These are phyloP conservation scores for Candida ulmi DNA, from an alignment of 805 yeast species.

Conservation along the genomic window DNA sequence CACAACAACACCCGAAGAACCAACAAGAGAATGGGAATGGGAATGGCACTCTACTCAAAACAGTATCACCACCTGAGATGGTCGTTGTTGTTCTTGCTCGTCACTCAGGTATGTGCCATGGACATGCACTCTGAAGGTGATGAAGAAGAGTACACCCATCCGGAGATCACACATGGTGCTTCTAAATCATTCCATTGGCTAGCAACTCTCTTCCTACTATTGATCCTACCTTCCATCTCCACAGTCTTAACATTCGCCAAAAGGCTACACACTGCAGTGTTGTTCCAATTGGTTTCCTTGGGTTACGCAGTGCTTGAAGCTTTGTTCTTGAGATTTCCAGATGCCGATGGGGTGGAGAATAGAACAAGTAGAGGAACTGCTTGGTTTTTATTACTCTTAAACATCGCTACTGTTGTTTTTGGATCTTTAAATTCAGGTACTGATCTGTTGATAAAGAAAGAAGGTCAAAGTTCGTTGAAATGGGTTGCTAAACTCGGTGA, in stretches of 20 bases:
- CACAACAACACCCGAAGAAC: no score
- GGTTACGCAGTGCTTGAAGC: conserved; percentile 53
- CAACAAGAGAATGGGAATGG: no score
- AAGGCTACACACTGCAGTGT: conserved; percentile 36
- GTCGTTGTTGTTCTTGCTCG: background rate
- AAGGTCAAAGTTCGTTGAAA: conserved; percentile 19
- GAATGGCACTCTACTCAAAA: no score
- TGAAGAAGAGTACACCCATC: conserved; percentile 27
- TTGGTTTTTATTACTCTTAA: conserved; percentile 50
- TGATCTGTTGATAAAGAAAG: conserved; percentile 25
- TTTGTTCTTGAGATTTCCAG: conserved; percentile 55
- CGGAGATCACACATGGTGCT: conserved; percentile 38
- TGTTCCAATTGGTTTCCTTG: conserved; percentile 41
- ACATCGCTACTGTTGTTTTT: conserved; percentile 41
- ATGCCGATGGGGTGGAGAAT: conserved; percentile 60
- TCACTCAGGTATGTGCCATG: conserved; percentile 10
- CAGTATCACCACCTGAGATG: background rate
- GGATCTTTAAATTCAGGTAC: conserved; percentile 56
- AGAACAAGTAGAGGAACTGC: conserved; percentile 62
- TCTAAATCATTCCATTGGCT: conserved; percentile 66
- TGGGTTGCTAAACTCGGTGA: conserved; percentile 34
- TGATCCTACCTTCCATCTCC: conserved; percentile 53
- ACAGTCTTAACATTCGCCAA: conserved; percentile 52
- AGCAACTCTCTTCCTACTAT: conserved; percentile 37
- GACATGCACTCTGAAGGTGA: conserved; percentile 29